Base-by-base conservation (phyloP, 257 asterid genomes). In the Solanum infundibuliforme region DNA sequence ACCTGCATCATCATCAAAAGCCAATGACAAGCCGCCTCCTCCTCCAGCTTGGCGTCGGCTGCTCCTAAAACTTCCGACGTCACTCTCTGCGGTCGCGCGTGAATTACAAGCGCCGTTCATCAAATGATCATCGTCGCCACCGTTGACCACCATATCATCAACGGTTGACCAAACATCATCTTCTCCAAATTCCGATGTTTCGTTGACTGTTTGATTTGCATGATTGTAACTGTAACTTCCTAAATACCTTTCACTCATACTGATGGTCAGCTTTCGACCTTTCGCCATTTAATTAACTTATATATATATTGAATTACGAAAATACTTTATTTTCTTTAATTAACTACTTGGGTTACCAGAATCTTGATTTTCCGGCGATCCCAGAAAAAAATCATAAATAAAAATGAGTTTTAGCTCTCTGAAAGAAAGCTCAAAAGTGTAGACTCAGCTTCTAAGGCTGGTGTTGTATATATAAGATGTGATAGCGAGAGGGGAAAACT, bases 81-180 rank as follows among this genome's bases (percentile, higher is more conserved):
- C 84, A 38, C 90, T 87, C 81, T 89, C 94, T 0, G 86, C 2
- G 90, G 92, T 32, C 77, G 93, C 92, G 92, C 92, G 92, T 90
- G 96, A 87, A 29, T 62, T 75, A 92, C 92, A 93, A 18, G 82
- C 96, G 29, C 91, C 87, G 0, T 7, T 55, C 6, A 86, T 35
- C 58, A 27, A 88, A 9, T 90, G 91, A 87, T 91, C 86, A 87
- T 91, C 91, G 1, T 90, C 93, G 1, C 88, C 93, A 0, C 89
- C 93, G 91, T 79, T 76, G 88, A 76, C 91, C 68, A 76, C 91
- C 62, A 90, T 82, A 52, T 89, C 91, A 6, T 93, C 95, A 18
- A 87, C 92, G 68, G 88, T 90, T 16, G 96, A 90, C 99, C 99
- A 96, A 8, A 96, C 94, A 65, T 96, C 99, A 11, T 94, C 96